A percentile compares a stretch with the other conserved stretches of the same genome.
phyloP scores from a whole-genome alignment of 1,284 basidiomycete species.

The Apiotrichum montevideense region DNA sequence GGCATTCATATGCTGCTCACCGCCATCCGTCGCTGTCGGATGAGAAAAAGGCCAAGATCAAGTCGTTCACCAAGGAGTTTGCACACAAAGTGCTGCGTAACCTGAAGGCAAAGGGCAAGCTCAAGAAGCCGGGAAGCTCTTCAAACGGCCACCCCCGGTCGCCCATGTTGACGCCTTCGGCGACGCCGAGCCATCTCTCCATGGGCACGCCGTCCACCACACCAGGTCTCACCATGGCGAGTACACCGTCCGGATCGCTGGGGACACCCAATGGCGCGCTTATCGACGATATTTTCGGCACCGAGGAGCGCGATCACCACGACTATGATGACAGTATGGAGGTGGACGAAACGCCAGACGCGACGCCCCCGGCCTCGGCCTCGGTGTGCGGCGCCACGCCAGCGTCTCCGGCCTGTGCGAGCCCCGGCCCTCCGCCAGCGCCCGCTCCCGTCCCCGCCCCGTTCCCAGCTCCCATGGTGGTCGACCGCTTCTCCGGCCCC shows the following conservation, averaged over 20 bases:
- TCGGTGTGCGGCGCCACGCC: conserved; percentile 1
- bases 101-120: conserved; percentile 43
- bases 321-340: conserved; percentile 5
- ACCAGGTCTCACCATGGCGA: conserved; percentile 1
- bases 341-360: conserved; percentile 2
- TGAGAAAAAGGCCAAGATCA: conserved; percentile 84
- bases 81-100: conserved; percentile 46
- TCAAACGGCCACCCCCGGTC: neutral
- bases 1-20: conserved; percentile 63
- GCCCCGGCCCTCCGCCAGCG: neutral
- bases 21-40: conserved; percentile 70
- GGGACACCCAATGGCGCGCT: conserved; percentile 7
- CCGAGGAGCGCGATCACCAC: conserved; percentile 3
- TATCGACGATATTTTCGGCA: conserved; percentile 20
- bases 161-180: neutral
- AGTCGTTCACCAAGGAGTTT: conserved; percentile 87
- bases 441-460: neutral
- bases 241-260: neutral
- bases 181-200: neutral
- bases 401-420: neutral
- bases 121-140: conserved; percentile 7
- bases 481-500: conserved; percentile 10
- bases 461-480: conserved; percentile 4
- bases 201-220: conserved; percentile 1
- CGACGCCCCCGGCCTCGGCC: neutral